Conservation (phyloP, 2,329 filamentous ascomycete genomes). For the Blastomyces silverae region DNA sequence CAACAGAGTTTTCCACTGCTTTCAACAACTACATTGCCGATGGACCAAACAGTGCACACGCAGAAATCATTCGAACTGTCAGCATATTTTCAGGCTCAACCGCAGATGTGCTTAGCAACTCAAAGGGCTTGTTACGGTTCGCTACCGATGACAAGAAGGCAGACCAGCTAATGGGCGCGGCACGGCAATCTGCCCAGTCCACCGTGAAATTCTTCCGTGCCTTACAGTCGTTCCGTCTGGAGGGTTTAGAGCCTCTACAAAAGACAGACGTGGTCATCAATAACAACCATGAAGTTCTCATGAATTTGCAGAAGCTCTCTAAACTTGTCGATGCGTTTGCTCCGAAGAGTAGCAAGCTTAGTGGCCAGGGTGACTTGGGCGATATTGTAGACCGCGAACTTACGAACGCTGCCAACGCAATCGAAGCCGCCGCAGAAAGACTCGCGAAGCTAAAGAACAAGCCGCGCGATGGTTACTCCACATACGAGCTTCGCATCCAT, state of each 20-base stretch:
- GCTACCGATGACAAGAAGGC: conserved; percentile 93
- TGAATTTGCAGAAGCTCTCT: conserved; percentile 86
- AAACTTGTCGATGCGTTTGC: conserved; percentile 90
- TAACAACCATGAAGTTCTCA: conserved; percentile 92
- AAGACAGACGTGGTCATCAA: conserved; percentile 98
- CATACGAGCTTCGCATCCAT: conserved; percentile 92
- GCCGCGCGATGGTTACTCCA: conserved; percentile 89
- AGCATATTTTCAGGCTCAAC: conserved; percentile 85
- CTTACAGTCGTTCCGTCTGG: conserved; percentile 86
- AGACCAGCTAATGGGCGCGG: conserved; percentile 74
- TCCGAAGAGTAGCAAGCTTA: conserved; percentile 76
- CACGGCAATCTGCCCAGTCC: conserved; percentile 74
- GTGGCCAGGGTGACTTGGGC: conserved; percentile 73
- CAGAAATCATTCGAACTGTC: conserved; percentile 87
- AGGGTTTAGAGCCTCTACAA: conserved; percentile 80
- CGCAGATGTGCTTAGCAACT: conserved; percentile 90
- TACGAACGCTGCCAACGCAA: conserved; percentile 88
- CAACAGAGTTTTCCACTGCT: conserved; percentile 93
- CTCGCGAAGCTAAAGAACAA: conserved; percentile 92
- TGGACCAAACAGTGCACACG: conserved; percentile 80
- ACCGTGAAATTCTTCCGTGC: conserved; percentile 93
- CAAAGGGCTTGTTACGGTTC: conserved; percentile 87
- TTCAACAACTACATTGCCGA: conserved; percentile 99
- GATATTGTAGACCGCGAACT: conserved; percentile 90
- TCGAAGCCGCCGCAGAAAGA: conserved; percentile 82